Evolutionary conservation across 108 stramenopile genomes (phyloP), one percentile per base, ranked within the genome.

Genomic region (Skeletonema tropicum): DNA sequence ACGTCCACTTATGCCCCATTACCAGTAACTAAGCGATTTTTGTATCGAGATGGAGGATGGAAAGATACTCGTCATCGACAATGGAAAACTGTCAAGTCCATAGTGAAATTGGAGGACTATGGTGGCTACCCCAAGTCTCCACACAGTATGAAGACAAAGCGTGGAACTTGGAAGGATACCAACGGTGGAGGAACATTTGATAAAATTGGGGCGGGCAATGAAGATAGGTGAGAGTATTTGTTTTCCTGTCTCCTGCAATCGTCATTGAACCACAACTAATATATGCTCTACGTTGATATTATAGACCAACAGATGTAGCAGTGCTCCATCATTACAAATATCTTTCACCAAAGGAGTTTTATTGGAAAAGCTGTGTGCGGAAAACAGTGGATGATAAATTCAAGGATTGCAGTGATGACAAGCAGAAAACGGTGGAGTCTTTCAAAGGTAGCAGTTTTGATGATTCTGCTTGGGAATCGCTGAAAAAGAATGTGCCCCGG

Each of bases 21-120:
- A 60, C 88, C 88, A 1, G 79, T 89, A 1, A 83, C 82, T 32
- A 89, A 89, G 60, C 68, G 88, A 17, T 87, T 87, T 63, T 71
- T 75, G 48, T 80, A 79, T 42, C 46, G 83, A 14, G 83, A 84
- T 45, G 76, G 64, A 13, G 30, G 6, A 21, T 21, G 12, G 39
- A 59, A 45, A 14, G 15, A 30, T 15, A 67, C 67, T 57, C 59
- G 60, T 46, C 75, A 75, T 25, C 29, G 0, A 55, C 52, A 46
- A 15, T 67, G 75, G 75, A 21, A 19, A 17, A 46, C 29, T 36
- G 76, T 77, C 48, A 77, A 77, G 63, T 33, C 48, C 3, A 64
- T 70, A 36, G 25, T 77, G 63, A 77, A 61, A 46, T 65, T 77
- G 31, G 32, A 57, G 30, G 69, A 77, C 49, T 70, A 71, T 31